Conservation (phyloP, 2,329 filamentous ascomycete genomes). For the Alternaria arbusti region DNA sequence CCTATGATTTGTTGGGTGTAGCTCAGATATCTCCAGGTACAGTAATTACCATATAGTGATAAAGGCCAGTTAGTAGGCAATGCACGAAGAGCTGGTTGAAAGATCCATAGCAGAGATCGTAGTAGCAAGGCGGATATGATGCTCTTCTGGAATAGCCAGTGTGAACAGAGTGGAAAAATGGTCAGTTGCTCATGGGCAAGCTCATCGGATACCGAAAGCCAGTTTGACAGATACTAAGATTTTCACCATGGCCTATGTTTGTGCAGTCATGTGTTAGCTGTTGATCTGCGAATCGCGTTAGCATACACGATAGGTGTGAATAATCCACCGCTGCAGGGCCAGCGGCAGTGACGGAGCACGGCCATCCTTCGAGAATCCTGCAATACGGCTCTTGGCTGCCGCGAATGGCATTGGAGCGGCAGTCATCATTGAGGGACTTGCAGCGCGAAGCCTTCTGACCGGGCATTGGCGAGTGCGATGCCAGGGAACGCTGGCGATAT, state of each 20-base stretch:
- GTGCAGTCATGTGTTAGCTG: constrained; percentile 32
- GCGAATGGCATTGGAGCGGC: constrained; percentile 26
- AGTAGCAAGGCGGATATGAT: constrained; percentile 1
- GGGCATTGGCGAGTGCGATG: constrained; percentile 24
- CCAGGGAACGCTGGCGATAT: constrained; percentile 10
- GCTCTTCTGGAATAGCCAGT: background rate
- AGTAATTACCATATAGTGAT: background rate
- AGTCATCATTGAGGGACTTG: constrained; percentile 18
- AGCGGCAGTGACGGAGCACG: constrained; percentile 21
- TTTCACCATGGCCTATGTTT: constrained; percentile 24
- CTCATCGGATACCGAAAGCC: constrained; percentile 24
- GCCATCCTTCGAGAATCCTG: constrained; percentile 36
- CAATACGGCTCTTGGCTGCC: constrained; percentile 27
- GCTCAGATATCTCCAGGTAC: background rate
- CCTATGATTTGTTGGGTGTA: background rate
- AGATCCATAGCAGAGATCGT: background rate
- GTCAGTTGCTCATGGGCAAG: constrained; percentile 28
- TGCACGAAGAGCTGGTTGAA: background rate
- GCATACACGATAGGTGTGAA: constrained; percentile 20
- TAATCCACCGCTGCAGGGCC: constrained; percentile 18
- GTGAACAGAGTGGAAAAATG: constrained; percentile 1
- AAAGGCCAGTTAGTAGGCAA: background rate
- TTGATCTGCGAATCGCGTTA: constrained; percentile 30
- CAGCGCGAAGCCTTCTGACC: constrained; percentile 36
- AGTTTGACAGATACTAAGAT: constrained; percentile 18